A percentile compares a stretch with the other conserved stretches of the same genome.
Evolutionary conservation across 768 basidiomycete genomes (phyloP).

Genomic region (Rhodosporidiobolus sp.): DNA sequence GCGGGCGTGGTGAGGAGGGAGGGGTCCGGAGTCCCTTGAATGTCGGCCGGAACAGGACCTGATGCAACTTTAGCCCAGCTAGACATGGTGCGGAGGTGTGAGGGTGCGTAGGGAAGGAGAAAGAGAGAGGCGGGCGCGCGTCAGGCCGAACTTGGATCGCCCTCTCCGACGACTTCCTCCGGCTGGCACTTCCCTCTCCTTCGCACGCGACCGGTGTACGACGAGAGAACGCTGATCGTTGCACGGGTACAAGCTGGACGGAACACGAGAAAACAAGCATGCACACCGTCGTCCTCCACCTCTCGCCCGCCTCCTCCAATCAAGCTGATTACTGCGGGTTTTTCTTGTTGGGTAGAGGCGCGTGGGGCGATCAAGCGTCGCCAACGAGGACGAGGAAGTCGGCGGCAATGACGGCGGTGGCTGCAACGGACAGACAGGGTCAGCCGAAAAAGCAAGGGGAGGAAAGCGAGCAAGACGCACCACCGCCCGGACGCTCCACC

Average conservation of each 20-base stretch:
- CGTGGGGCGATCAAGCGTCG: not conserved
- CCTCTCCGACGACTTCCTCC: too few species aligned
- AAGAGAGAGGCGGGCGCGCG: not conserved
- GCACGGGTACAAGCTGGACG: too few species aligned
- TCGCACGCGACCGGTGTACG: too few species aligned
- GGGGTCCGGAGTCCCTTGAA: constrained; percentile 13
- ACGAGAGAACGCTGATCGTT: too few species aligned
- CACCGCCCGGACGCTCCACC: constrained; percentile 6
- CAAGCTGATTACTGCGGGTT: too few species aligned
- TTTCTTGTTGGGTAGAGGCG: not conserved
- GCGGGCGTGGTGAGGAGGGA: constrained; percentile 10
- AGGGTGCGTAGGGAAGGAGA: not conserved
- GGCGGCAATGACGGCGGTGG: constrained; percentile 1
- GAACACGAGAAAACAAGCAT: too few species aligned
- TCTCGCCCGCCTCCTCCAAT: too few species aligned
- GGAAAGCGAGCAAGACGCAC: not conserved
- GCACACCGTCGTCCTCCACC: too few species aligned
- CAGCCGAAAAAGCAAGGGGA: not conserved
- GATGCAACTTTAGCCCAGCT: constrained; percentile 24
- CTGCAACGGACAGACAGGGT: not conserved
- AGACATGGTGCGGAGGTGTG: constrained; percentile 11
- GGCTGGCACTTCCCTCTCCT: too few species aligned
- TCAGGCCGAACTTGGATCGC: too few species aligned
- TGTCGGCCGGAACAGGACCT: constrained; percentile 5
- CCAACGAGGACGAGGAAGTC: constrained; percentile 6